These are phyloP conservation scores for Backusella tarrabulga DNA, from an alignment of 192 early-diverging fungal genomes.

Conservation along the genomic window DNA sequence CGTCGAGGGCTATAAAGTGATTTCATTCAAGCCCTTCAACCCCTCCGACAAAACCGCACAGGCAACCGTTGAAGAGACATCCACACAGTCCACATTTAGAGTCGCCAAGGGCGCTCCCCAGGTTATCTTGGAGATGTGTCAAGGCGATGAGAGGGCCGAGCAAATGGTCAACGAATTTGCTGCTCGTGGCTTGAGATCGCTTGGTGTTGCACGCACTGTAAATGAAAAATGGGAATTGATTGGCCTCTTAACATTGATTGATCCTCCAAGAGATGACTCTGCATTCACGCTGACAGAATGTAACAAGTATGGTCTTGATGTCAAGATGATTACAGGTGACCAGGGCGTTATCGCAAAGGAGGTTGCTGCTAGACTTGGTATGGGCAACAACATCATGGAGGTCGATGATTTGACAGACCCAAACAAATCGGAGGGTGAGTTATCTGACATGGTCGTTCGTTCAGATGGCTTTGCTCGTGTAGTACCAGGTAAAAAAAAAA, in stretches of 20 bases:
- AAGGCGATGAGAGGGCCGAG: constrained; percentile 48
- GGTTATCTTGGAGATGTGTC: constrained; percentile 57
- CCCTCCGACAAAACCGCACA: constrained; percentile 66
- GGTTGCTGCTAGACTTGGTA: constrained; percentile 65
- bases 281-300: constrained; percentile 67
- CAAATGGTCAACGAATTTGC: constrained; percentile 60
- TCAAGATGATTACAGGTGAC: constrained; percentile 84
- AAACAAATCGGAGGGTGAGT: constrained; percentile 42
- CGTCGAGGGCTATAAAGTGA: constrained; percentile 69
- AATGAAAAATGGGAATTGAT: constrained; percentile 58
- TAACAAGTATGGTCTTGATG: constrained; percentile 56
- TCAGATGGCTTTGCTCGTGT: constrained; percentile 80
- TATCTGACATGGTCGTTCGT: constrained; percentile 53
- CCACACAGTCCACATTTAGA: constrained; percentile 50
- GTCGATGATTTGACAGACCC: constrained; percentile 53
- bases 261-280: constrained; percentile 69
- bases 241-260: constrained; percentile 63
- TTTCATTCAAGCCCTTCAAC: constrained; percentile 72
- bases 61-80: constrained; percentile 56
- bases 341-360: constrained; percentile 72
- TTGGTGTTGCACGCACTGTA: constrained; percentile 66
- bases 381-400: constrained; percentile 65
- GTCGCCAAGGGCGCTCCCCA: constrained; percentile 77
- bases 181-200: constrained; percentile 62
- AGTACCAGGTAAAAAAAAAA: constrained; percentile 50